Base-by-base conservation (phyloP, 2,329 filamentous ascomycete species). In the Capronia epimyces region DNA sequence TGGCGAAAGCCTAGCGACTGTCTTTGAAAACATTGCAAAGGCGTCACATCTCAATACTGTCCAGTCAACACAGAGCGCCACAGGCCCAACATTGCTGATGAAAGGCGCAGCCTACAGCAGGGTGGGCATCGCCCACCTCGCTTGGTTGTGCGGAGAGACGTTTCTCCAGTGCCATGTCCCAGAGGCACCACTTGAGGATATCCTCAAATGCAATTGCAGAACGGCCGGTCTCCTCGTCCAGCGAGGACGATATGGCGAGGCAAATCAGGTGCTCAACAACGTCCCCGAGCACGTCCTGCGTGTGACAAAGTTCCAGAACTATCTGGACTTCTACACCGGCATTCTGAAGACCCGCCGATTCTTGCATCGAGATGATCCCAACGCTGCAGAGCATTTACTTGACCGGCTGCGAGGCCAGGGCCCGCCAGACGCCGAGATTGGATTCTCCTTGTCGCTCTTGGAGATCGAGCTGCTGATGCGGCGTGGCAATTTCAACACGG, bases 11-110 rank as follows among this genome's bases (percentile, higher is more conserved):
- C 67, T 81, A 39, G 70, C 78, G 1, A 72, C 73, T 29, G 82
- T 87, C 1, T 75, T 93, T 46, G 89, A 95, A 65, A 80, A 84
- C 59, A 79, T 95, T 54, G 79, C 86, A n/a, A 85, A 89, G 63
- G 86, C 87, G 57, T 88, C 87, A 1, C 87, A 93, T 61, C 72
- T 95, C 22, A 85, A 89, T 54, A 76, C 90, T n/a, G 83, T 84
- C 49, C 85, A 85, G 60, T 83, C 87, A 57, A 78, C 93, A 63
- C 80, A 79, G 60, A 81, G 75, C 61, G 83, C 87, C 67, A 80
- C 88, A 59, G 87, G 87, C 1, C 78, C 84, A 1, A 83, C 90
- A 58, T 77, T 89, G 53, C 76, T 89, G 2, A 75, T 95, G 36
- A 78, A 81, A 42, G 83, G 86, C 24, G 78, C 87, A 0, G 66